Evolutionary conservation across 2,329 filamentous ascomycete genomes (phyloP).

Genomic region (Talaromyces sp.): DNA sequence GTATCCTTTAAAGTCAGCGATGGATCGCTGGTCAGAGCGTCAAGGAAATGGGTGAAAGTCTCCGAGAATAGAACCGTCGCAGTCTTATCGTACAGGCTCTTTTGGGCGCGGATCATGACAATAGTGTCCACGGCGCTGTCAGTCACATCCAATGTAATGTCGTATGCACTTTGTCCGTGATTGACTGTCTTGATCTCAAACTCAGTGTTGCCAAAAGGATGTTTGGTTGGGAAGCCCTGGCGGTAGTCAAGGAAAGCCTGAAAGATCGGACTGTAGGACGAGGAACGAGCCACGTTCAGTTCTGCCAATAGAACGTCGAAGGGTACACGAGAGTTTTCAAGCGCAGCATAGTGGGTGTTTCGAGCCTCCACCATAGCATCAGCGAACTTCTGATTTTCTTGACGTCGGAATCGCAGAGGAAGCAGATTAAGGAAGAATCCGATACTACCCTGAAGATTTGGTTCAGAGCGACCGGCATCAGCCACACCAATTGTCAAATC

Average conservation of each 20-base stretch:
- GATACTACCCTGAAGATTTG: slow-evolving; percentile 33
- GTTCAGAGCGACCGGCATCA: slow-evolving; percentile 43
- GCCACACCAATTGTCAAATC: slow-evolving; percentile 49
- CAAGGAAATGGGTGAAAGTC: slow-evolving; percentile 25
- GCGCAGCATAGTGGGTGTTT: slow-evolving; percentile 32
- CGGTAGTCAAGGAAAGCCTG: slow-evolving; percentile 51
- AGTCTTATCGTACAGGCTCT: slow-evolving; percentile 29
- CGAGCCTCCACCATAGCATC: slow-evolving; percentile 29
- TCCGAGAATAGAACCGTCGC: slow-evolving; percentile 26
- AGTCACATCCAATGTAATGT: slow-evolving; percentile 39
- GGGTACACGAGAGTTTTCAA: slow-evolving; percentile 46
- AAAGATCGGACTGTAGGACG: slow-evolving; percentile 41
- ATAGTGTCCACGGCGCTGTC: slow-evolving; percentile 27
- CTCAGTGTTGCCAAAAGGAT: background rate
- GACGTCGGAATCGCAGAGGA: slow-evolving; percentile 45
- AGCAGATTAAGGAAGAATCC: slow-evolving; percentile 52
- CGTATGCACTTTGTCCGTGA: slow-evolving; percentile 28
- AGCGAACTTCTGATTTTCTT: slow-evolving; percentile 27
- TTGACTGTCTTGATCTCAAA: background rate
- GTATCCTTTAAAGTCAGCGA: slow-evolving; percentile 22
- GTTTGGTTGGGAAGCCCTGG: slow-evolving; percentile 20
- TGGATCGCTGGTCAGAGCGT: slow-evolving; percentile 21
- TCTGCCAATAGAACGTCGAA: slow-evolving; percentile 49
- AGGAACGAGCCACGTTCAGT: slow-evolving; percentile 41
- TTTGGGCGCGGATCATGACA: slow-evolving; percentile 29